A percentile compares a stretch with the other conserved stretches of the same genome.
Evolutionary conservation across 2,329 filamentous ascomycete genomes (phyloP).

Genomic region (Fusarium chuoi): DNA sequence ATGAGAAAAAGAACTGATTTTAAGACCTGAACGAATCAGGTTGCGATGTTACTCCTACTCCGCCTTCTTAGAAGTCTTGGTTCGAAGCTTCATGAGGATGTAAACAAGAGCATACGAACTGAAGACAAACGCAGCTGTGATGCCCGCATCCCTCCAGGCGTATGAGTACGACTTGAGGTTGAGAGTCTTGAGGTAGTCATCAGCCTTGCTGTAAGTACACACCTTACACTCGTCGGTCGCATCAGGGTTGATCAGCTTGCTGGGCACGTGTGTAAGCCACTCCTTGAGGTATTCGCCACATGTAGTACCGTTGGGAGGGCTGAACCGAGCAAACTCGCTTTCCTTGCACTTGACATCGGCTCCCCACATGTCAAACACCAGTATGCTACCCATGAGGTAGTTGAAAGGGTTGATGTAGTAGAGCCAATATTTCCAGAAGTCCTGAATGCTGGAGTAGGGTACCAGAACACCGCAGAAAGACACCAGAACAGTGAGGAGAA

Average conservation of each 20-base stretch:
- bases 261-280: constrained; percentile 57
- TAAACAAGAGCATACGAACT: constrained; percentile 63
- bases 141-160: constrained; percentile 73
- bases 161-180: constrained; percentile 70
- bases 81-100: constrained; percentile 59
- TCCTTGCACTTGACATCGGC: constrained; percentile 57
- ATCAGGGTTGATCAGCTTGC: constrained; percentile 69
- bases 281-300: constrained; percentile 67
- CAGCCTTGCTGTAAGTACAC: constrained; percentile 67
- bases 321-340: constrained; percentile 61
- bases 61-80: constrained; percentile 60
- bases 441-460: constrained; percentile 68
- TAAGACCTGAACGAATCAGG: neutral
- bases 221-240: constrained; percentile 66
- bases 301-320: constrained; percentile 61
- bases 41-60: constrained; percentile 36
- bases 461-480: constrained; percentile 82
- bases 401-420: constrained; percentile 71
- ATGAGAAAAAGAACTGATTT: neutral
- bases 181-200: constrained; percentile 68
- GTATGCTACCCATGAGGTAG: constrained; percentile 67
- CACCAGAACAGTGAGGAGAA: constrained; percentile 68
- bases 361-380: constrained; percentile 63
- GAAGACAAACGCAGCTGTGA: constrained; percentile 66
- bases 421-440: constrained; percentile 76